Percentiles rank a stretch among this genome's conserved stretches.
Evolutionary conservation across 139 green algal genomes (phyloP).

Genomic region (Spirogloea muscicola): DNA sequence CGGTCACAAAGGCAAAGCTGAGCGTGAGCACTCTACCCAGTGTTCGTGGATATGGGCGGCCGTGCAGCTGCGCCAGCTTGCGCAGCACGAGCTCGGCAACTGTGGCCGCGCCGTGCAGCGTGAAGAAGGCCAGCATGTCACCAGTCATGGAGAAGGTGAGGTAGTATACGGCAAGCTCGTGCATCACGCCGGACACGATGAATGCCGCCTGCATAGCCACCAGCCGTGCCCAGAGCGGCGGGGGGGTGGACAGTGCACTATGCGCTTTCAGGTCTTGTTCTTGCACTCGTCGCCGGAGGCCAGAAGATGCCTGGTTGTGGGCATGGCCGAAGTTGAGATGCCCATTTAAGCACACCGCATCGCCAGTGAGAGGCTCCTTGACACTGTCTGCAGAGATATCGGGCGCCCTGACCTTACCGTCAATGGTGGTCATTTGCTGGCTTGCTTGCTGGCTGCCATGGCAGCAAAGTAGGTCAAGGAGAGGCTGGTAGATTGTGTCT

Average conservation of each 20-base stretch:
- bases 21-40: no score
- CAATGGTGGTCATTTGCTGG: no score
- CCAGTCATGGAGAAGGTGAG: constrained; percentile 26
- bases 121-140: constrained; percentile 38
- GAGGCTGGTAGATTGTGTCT: constrained; percentile 21
- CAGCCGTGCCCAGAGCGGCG: not conserved
- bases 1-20: no score
- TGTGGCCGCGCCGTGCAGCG: constrained; percentile 18
- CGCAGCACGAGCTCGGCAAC: not conserved
- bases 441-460: no score
- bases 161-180: constrained; percentile 34
- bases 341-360: no score
- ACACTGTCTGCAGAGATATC: no score
- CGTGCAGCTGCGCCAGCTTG: no score
- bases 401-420: no score
- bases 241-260: not conserved
- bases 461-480: constrained; percentile 3
- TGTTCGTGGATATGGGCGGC: no score
- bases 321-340: no score
- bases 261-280: no score
- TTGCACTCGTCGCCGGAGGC: not conserved
- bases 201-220: constrained; percentile 16
- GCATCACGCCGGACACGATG: constrained; percentile 35
- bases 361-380: no score
- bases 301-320: not conserved